Conservation (phyloP, 345 rosid species). For the Conringia planisiliqua region DNA sequence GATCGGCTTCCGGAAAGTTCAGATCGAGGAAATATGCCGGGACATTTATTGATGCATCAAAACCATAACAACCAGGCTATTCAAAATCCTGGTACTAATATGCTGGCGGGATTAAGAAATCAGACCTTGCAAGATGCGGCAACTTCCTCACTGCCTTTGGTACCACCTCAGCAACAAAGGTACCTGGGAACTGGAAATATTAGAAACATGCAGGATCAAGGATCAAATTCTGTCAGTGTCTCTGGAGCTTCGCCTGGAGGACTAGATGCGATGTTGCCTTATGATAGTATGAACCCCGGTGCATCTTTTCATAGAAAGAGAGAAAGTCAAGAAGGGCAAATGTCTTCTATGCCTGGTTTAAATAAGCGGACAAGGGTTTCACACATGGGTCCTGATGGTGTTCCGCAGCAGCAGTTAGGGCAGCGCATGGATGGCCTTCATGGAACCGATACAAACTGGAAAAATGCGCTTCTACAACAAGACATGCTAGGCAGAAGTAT, state of each 20-base stretch:
- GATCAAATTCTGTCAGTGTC: slow-evolving; percentile 43
- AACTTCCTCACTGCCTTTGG: slow-evolving; percentile 44
- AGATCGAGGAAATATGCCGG: slow-evolving; percentile 48
- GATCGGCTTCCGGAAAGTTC: slow-evolving; percentile 72
- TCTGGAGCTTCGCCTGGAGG: slow-evolving; percentile 60
- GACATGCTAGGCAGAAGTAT: slow-evolving; percentile 55
- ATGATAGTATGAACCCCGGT: slow-evolving; percentile 51
- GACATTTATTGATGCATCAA: slow-evolving; percentile 54
- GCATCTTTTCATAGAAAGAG: slow-evolving; percentile 61
- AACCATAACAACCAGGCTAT: slow-evolving; percentile 51
- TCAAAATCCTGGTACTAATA: slow-evolving; percentile 58
- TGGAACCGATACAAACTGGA: slow-evolving; percentile 68
- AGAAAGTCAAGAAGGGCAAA: slow-evolving; percentile 66
- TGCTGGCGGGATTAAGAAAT: slow-evolving; percentile 44
- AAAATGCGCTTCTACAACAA: slow-evolving; percentile 53
- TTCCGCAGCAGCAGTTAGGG: slow-evolving; percentile 66
- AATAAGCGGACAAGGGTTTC: slow-evolving; percentile 63
- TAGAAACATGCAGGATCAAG: slow-evolving; percentile 68
- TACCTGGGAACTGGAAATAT: slow-evolving; percentile 47
- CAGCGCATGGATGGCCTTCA: slow-evolving; percentile 54
- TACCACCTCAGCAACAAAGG: slow-evolving; percentile 56
- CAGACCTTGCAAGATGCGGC: slow-evolving; percentile 61
- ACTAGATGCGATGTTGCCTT: slow-evolving; percentile 64
- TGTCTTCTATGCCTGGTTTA: slow-evolving; percentile 54
- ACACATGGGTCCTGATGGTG: slow-evolving; percentile 55